Percentiles rank a stretch among this genome's conserved stretches.
Conservation (phyloP, 495 filamentous ascomycete genomes). For the Podospora tetraspora region DNA sequence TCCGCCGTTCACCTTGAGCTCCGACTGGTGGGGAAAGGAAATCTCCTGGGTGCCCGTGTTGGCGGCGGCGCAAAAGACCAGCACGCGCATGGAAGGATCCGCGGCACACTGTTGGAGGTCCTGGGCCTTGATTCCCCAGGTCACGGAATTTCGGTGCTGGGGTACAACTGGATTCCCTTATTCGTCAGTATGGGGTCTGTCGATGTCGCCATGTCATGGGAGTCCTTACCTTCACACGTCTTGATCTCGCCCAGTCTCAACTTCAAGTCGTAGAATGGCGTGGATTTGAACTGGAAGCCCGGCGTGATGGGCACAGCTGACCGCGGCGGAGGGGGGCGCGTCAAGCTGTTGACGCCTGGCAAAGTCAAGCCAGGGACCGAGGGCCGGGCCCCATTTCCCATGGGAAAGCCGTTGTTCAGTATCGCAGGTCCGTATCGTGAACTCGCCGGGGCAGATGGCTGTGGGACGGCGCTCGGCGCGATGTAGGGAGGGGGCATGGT, state of each 20-base stretch:
- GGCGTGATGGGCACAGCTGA: constrained; percentile 4
- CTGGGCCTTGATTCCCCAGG: constrained; percentile 46
- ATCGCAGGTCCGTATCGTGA: not conserved
- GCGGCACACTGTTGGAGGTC: constrained; percentile 45
- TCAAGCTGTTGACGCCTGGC: not conserved
- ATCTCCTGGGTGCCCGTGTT: constrained; percentile 63
- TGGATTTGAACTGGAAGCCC: constrained; percentile 58
- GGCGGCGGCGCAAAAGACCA: constrained; percentile 73
- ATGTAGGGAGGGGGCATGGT: constrained; percentile 10
- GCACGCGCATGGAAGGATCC: constrained; percentile 56
- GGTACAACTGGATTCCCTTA: constrained; percentile 43
- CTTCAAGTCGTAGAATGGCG: constrained; percentile 68
- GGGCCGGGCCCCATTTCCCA: not conserved
- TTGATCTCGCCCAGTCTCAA: constrained; percentile 55
- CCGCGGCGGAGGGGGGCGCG: not conserved
- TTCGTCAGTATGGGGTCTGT: constrained; percentile 15
- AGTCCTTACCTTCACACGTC: constrained; percentile 60
- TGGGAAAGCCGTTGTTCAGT: not conserved
- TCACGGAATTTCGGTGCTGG: constrained; percentile 55
- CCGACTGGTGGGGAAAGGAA: constrained; percentile 83
- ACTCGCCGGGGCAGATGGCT: not conserved
- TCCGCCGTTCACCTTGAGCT: constrained; percentile 82
- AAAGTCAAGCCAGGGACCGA: not conserved
- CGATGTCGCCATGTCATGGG: not conserved
- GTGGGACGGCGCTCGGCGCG: constrained; percentile 3